Conservation (phyloP, 176 grass and related monocot genomes). For the Triticum turgidum region DNA sequence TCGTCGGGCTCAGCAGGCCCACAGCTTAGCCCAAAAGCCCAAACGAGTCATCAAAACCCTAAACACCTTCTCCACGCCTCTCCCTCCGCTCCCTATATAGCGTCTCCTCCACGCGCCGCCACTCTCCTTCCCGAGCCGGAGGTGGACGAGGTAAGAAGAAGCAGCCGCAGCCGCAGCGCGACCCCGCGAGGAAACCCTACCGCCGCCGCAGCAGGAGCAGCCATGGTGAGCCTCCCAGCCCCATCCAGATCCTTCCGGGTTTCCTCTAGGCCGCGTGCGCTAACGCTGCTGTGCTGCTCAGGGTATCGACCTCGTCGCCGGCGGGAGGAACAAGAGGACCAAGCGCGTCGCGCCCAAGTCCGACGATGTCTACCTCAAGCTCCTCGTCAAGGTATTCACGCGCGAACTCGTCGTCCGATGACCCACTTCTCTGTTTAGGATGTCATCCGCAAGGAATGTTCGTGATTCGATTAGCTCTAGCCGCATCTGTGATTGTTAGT, state of each 20-base stretch:
- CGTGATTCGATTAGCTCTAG: not conserved
- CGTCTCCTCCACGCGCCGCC: slow-evolving; percentile 3
- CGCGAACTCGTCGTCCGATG: not conserved
- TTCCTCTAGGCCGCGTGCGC: not conserved
- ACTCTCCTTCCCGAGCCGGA: slow-evolving; percentile 34
- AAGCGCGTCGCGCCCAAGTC: slow-evolving; percentile 67
- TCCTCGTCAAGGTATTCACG: slow-evolving; percentile 59
- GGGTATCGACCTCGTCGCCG: slow-evolving; percentile 79
- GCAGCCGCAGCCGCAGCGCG: not conserved
- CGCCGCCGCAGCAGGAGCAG: not conserved
- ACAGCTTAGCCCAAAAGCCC: not conserved
- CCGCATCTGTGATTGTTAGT: not conserved
- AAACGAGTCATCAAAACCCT: slow-evolving; percentile 31
- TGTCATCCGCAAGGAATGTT: not conserved
- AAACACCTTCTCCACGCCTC: not conserved
- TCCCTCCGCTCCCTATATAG: slow-evolving; percentile 25
- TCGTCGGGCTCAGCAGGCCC: not conserved
- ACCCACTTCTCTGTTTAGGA: not conserved
- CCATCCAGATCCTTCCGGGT: not conserved
- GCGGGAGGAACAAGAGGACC: slow-evolving; percentile 72
- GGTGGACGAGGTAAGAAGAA: slow-evolving; percentile 44
- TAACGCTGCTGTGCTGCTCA: not conserved
- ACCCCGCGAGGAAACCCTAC: slow-evolving; percentile 29
- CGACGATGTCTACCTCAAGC: slow-evolving; percentile 74
- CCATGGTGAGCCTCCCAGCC: slow-evolving; percentile 14